phyloP scores from a whole-genome alignment of 2,329 filamentous ascomycete species.

The Calonectria naviculata region DNA sequence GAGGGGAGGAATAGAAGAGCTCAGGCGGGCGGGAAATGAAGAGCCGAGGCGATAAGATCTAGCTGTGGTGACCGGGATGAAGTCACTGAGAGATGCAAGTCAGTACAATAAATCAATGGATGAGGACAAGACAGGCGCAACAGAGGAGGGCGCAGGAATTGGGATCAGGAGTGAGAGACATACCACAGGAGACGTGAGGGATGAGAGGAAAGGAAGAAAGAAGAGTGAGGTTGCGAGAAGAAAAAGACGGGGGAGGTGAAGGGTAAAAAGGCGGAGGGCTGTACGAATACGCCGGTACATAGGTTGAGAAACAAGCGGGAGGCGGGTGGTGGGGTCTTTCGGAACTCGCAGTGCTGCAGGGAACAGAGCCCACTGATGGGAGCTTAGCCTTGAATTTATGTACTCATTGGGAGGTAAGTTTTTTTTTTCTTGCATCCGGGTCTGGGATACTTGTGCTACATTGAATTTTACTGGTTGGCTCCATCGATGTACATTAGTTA shows the following conservation, averaged over 20 bases:
- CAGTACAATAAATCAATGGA: constrained; percentile 30
- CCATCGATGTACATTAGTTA: background rate
- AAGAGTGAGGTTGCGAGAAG: constrained; percentile 34
- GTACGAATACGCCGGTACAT: constrained; percentile 42
- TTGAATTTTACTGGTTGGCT: background rate
- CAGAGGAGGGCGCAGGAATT: background rate
- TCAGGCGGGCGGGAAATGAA: constrained; percentile 35
- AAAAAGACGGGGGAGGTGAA: constrained; percentile 42
- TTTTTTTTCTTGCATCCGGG: background rate
- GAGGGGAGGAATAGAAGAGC: constrained; percentile 22
- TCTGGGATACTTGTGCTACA: background rate
- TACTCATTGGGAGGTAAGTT: background rate
- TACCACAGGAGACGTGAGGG: constrained; percentile 27
- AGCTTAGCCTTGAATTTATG: constrained; percentile 5
- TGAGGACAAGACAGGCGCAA: background rate
- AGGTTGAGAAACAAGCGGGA: constrained; percentile 36
- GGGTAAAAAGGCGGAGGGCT: constrained; percentile 42
- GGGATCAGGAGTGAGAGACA: background rate
- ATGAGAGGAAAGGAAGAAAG: constrained; percentile 27
- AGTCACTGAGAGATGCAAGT: constrained; percentile 35
- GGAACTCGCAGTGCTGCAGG: constrained; percentile 18
- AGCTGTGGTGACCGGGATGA: constrained; percentile 32
- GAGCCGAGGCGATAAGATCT: constrained; percentile 30
- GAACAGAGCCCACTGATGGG: constrained; percentile 2
- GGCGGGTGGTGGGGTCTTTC: constrained; percentile 27